phyloP scores from a whole-genome alignment of 228 moss, liverwort and hornwort species.

The Sphagnum magellanicum region DNA sequence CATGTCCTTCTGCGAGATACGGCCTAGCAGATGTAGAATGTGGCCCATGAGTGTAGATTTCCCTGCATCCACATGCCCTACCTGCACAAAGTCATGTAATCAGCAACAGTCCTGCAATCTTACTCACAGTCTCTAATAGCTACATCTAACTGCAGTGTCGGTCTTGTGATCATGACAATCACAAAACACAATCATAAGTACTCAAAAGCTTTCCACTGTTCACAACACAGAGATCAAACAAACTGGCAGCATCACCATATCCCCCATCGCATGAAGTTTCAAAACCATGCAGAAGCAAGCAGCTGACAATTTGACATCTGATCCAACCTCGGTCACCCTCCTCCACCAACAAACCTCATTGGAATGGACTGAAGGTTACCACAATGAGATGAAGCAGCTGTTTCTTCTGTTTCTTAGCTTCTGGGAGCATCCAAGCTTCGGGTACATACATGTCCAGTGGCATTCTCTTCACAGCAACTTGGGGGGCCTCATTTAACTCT shows the following conservation, averaged over 20 bases:
- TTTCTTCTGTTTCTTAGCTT: conserved; percentile 44
- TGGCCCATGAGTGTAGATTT: conserved; percentile 96
- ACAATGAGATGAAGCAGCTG: conserved; percentile 88
- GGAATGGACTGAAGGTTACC: conserved; percentile 17
- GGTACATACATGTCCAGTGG: conserved; percentile 51
- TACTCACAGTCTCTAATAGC: background rate
- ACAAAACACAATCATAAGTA: background rate
- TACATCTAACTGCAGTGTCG: background rate
- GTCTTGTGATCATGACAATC: background rate
- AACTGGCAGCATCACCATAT: too few species aligned
- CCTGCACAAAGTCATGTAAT: conserved; percentile 28
- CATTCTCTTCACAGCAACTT: background rate
- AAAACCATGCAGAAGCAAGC: too few species aligned
- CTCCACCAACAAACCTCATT: too few species aligned
- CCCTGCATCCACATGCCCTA: conserved; percentile 97
- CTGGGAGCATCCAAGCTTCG: conserved; percentile 75
- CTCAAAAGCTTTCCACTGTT: background rate
- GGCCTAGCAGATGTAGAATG: conserved; percentile 83
- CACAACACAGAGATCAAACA: too few species aligned
- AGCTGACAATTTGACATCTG: too few species aligned
- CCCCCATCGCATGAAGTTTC: too few species aligned
- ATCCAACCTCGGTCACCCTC: too few species aligned
- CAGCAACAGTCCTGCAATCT: background rate
- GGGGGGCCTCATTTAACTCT: conserved; percentile 3
- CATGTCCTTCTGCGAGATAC: conserved; percentile 86